A percentile compares a stretch with the other conserved stretches of the same genome.
phyloP scores from a whole-genome alignment of 352 stramenopile genomes.

The Peronospora tabacina region DNA sequence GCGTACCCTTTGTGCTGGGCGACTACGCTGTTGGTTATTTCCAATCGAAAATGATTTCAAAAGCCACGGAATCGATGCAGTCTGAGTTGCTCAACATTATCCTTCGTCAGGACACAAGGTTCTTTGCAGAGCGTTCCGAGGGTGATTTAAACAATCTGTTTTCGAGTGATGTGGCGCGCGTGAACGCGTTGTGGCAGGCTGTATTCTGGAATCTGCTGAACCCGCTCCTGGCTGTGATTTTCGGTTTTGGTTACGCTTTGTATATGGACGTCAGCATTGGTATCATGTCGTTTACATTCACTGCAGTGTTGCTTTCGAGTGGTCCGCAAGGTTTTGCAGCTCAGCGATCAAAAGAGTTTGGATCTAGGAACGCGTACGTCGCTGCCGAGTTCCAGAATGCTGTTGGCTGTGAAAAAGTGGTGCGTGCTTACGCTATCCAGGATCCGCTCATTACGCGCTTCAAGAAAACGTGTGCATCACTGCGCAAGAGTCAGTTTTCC shows the following conservation, averaged over 20 bases:
- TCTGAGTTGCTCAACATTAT: conserved; percentile 70
- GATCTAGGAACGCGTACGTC: conserved; percentile 82
- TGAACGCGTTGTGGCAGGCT: conserved; percentile 80
- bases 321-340: conserved; percentile 77
- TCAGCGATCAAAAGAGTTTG: conserved; percentile 81
- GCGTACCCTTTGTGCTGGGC: conserved; percentile 78
- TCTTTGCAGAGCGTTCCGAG: conserved; percentile 80
- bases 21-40: conserved; percentile 85
- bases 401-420: conserved; percentile 79
- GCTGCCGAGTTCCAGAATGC: conserved; percentile 85
- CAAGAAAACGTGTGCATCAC: conserved; percentile 43
- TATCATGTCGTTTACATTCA: conserved; percentile 80
- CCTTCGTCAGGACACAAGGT: conserved; percentile 65
- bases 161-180: conserved; percentile 76
- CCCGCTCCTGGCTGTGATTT: conserved; percentile 65
- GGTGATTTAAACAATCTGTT: conserved; percentile 87
- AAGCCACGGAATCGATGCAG: conserved; percentile 76
- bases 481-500: conserved; percentile 81
- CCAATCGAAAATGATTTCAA: conserved; percentile 88
- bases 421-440: conserved; percentile 80
- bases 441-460: conserved; percentile 69
- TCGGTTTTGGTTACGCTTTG: conserved; percentile 78
- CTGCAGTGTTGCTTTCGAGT: conserved; percentile 69
- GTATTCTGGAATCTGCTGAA: conserved; percentile 87
- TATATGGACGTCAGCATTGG: conserved; percentile 79